Evolutionary conservation across 306 rosid species (phyloP), one percentile per base, ranked within the genome.

Genomic region (Cicer pinnatifidum): DNA sequence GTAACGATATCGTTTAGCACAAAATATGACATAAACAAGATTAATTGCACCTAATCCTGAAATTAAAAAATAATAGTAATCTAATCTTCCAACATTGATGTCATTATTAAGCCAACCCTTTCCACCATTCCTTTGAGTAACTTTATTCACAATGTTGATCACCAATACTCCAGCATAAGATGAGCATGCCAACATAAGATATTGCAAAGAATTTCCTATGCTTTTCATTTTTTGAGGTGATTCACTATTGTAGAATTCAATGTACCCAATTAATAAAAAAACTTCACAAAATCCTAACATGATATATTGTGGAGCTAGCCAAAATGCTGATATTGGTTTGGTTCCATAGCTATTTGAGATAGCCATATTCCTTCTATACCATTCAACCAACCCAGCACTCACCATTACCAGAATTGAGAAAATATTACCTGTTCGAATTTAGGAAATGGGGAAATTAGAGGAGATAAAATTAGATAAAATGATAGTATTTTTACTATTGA

Each of bases 211-310:
- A 13, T 69, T 80, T 9, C 83, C 84, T 2, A 84, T 7, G 37
- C 87, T 85, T 16, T 39, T 81, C 91, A 87, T 83, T 6, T 73
- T 69, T 37, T 78, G 86, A 1, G 87, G 87, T 0, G 83, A 74
- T 35, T 85, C 84, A 5, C 45, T 67, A 75, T 71, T 85, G 74
- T 78, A 87, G 50, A 85, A 75, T 13, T 87, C 84, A 67, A 74
- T 78, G 50, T 71, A 84, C 8, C 87, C 91, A 33, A 85, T 2
- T 3, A 38, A 5, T 28, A 47, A 72, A 16, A 85, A 83, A 9
- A 81, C 43, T 56, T 85, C 87, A 15, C 54, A 23, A 0, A 87
- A 19, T 1, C 82, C 91, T 48, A 85, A 15, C 0, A 85, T 9
- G 1, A 65, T 41, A 3, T 12, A 62, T 48, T 78, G 85, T 0